Base-by-base conservation (phyloP, 768 basidiomycete genomes). In the Collybia mongolica region DNA sequence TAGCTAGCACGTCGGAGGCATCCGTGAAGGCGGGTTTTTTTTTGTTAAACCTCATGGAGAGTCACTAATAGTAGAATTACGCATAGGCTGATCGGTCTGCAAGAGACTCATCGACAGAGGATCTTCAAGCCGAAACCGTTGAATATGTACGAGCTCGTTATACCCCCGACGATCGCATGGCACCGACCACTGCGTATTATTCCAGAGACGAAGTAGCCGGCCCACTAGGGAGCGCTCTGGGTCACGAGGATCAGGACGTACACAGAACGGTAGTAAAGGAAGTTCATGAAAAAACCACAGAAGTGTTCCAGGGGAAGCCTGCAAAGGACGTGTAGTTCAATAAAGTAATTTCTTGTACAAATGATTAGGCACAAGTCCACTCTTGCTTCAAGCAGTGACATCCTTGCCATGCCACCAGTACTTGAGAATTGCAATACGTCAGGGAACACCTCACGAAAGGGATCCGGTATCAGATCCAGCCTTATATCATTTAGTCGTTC, bases 1-100 rank as follows among this genome's bases (percentile, higher is more conserved):
- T 88, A 11, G 86, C 86, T 0, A 77, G 74, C 48, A 53, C 73
- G 9, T 87, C 87, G 2, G 86, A 88, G 65, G 86, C 87, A 3
- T 65, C 69, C 15, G 70, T 87, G 40, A 88, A 88, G 76, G 86
- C 80, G 41, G 41, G 19, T 19, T 8, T 15, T 4, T 26, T 29
- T 12, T 11, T 32, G 12, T 23, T n/a, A n/a, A n/a, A 9, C 29
- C n/a, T 42, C 11, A 26, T 7, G 7, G 24, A 32, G 32, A 5
- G 11, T 32, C 32, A 9, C 3, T 32, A 11, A 32, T 12, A 32
- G 32, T 32, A 32, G 14, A 32, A 32, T 14, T 32, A 12, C 3
- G 3, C 11, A 6, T 52, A 79, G 77, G 77, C 77, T 6, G 77
- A 80, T 49, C 70, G 67, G 52, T 58, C 67, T 6, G 44, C 39